These are phyloP conservation scores for Linderniella brevidens DNA, from an alignment of 257 asterid species.

Conservation along the genomic window DNA sequence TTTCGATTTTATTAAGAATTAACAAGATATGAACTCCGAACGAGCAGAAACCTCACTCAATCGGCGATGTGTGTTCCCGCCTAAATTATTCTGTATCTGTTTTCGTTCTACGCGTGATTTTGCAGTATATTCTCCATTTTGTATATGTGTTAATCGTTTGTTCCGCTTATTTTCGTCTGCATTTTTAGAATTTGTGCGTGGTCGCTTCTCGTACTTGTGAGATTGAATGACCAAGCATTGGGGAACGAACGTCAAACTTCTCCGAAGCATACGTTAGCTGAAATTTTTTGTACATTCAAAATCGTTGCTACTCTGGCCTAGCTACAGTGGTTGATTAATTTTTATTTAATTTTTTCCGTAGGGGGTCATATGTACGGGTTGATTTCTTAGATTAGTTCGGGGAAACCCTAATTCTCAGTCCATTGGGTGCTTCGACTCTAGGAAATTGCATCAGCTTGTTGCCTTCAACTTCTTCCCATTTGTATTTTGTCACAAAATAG, in stretches of 20 bases:
- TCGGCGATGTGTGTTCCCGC: no score
- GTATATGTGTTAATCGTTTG: no score
- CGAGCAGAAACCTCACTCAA: no score
- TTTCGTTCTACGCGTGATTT: no score
- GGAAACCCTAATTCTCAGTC: slow-evolving; percentile 66
- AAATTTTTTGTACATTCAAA: slow-evolving; percentile 27
- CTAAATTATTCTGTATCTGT: no score
- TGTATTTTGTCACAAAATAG: slow-evolving; percentile 82
- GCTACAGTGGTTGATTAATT: slow-evolving; percentile 10
- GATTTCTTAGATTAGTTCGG: slow-evolving; percentile 18
- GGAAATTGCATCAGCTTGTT: slow-evolving; percentile 78
- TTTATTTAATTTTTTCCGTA: slow-evolving; percentile 16
- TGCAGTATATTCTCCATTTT: no score
- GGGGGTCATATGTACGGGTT: neutral
- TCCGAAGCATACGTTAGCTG: slow-evolving; percentile 28
- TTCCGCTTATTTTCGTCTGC: neutral
- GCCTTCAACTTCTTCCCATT: slow-evolving; percentile 89
- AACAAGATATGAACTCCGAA: no score
- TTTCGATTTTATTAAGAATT: no score
- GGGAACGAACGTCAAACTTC: slow-evolving; percentile 10
- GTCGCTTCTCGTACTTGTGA: no score
- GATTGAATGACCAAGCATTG: no score
- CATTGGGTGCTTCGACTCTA: slow-evolving; percentile 94
- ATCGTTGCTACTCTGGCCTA: slow-evolving; percentile 17
- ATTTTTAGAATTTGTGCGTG: slow-evolving; percentile 5